Base-by-base conservation (phyloP, 2,329 filamentous ascomycete genomes). In the Lachnellula cervina region DNA sequence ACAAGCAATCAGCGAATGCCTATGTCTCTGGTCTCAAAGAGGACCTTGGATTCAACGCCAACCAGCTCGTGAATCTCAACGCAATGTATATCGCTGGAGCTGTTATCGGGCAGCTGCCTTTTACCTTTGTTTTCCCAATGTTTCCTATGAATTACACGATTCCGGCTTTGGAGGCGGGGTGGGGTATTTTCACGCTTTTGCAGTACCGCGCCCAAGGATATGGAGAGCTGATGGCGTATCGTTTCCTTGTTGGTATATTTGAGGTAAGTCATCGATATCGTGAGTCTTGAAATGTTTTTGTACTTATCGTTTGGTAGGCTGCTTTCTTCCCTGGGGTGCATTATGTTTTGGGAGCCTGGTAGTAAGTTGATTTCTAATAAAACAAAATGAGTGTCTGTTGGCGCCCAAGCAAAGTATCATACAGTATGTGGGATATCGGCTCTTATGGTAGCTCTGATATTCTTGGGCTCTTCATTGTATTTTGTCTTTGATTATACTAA, bases 211-310 rank as follows among this genome's bases (percentile, higher is more conserved):
- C 75, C 0, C 69, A 72, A 2, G 70, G 73, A 2, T 81, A 74
- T 58, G 72, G 74, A 0, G 80, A 83, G 51, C 55, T 82, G 8
- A 75, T 75, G 46, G 76, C 76, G 0, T 80, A 80, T 63, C 72
- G 80, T 2, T 83, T 83, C 54, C 58, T 82, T 1, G 76, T 82
- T 3, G 78, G 78, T 0, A 75, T 75, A 64, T 81, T 82, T 55
- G 79, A 82, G 65, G 73, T 69, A 59, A 14, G 48, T 51, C 5
- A 3, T 11, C 9, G 11, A 8, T 48, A 52, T 14, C 13, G 5
- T 7, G 35, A 38, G 2, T 14, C 25, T 28, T 21, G 52, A 32
- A 17, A 9, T 25, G 19, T 32, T 37, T 37, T 37, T 1, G 16
- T 25, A 42, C 13, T 52, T 7, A 54, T 25, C 14, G 16, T 5